phyloP scores from a whole-genome alignment of 352 stramenopile genomes.

The Phytophthora hibernalis region DNA sequence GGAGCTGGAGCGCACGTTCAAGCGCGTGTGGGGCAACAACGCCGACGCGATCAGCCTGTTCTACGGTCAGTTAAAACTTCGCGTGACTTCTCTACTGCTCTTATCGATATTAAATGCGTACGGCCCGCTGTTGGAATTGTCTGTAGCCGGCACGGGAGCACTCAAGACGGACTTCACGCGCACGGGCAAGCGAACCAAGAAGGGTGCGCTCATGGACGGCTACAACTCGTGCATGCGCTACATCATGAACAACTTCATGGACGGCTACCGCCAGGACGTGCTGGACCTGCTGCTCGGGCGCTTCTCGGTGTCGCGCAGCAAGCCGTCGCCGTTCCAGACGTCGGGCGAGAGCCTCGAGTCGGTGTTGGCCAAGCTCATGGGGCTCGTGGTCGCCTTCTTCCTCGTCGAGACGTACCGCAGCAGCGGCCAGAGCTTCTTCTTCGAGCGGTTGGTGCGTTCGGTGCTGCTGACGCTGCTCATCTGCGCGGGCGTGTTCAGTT shows the following conservation, averaged over 20 bases:
- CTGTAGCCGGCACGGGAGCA: conserved; percentile 93
- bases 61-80: no score
- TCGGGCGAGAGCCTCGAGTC: conserved; percentile 65
- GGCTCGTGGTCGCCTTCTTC: conserved; percentile 61
- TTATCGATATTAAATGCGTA: no score
- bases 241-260: conserved; percentile 97
- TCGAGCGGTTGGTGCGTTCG: conserved; percentile 67
- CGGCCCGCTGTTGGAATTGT: no score
- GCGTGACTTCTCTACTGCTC: no score
- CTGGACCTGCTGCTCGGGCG: conserved; percentile 92
- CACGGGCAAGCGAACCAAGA: conserved; percentile 94
- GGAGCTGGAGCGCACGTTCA: conserved; percentile 81
- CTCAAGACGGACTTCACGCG: conserved; percentile 97
- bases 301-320: conserved; percentile 58
- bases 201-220: conserved; percentile 94
- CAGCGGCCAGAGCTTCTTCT: conserved; percentile 47
- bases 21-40: conserved; percentile 96
- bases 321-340: conserved; percentile 57
- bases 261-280: conserved; percentile 94
- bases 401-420: conserved; percentile 64
- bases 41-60: conserved; percentile 94
- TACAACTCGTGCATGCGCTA: conserved; percentile 95
- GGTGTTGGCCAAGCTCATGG: conserved; percentile 57
- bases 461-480: conserved; percentile 60
- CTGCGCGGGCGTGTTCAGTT: conserved; percentile 50